These are phyloP conservation scores for Phanerochaete carnosa DNA, from an alignment of 768 basidiomycete species.

Conservation along the genomic window DNA sequence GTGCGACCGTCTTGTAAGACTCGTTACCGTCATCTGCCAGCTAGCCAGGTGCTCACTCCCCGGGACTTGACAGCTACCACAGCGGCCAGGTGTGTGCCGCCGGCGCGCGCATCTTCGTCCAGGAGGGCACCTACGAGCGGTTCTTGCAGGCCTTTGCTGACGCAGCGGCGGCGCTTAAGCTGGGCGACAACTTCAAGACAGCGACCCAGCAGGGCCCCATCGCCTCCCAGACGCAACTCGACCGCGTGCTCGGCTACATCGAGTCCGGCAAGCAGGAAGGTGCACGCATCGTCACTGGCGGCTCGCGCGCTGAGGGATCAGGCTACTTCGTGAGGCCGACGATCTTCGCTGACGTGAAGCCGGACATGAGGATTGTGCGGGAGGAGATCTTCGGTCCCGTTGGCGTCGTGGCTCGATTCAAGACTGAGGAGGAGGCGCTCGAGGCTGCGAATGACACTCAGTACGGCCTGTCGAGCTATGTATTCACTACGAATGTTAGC, in stretches of 20 bases:
- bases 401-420: constrained; percentile 71
- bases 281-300: constrained; percentile 64
- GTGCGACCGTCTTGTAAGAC: constrained; percentile 73
- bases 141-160: constrained; percentile 45
- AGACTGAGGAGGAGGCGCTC: constrained; percentile 38
- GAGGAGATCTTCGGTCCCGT: constrained; percentile 84
- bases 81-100: constrained; percentile 43
- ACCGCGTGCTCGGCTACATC: constrained; percentile 81
- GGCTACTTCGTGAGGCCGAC: constrained; percentile 77
- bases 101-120: constrained; percentile 56
- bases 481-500: constrained; percentile 42
- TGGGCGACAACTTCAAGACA: constrained; percentile 43
- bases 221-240: constrained; percentile 42
- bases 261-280: constrained; percentile 69
- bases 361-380: constrained; percentile 69
- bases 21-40: constrained; percentile 17
- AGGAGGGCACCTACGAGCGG: constrained; percentile 52
- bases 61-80: not conserved
- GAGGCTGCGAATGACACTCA: constrained; percentile 40
- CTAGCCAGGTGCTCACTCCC: not conserved
- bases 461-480: constrained; percentile 47
- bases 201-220: constrained; percentile 46
- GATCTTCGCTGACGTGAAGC: constrained; percentile 61
- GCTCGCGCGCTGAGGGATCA: constrained; percentile 51
- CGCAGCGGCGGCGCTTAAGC: constrained; percentile 31